Conservation (phyloP, 305 asterid genomes). For the Solanum aculeatissimum region DNA sequence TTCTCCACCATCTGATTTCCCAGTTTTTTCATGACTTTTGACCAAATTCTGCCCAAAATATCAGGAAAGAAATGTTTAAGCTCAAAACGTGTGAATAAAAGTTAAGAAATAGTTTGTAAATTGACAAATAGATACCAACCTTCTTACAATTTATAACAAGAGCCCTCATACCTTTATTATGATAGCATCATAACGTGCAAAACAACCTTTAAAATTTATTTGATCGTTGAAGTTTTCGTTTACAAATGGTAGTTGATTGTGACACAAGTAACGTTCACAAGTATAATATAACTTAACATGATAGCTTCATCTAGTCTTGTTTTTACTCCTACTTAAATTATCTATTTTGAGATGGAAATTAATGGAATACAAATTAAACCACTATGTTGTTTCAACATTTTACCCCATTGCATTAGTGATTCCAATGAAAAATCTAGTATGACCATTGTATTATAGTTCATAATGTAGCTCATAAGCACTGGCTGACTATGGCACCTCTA, state of each 20-base stretch:
- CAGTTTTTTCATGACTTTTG: slow-evolving; percentile 37
- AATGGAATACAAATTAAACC: not conserved
- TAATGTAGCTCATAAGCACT: not conserved
- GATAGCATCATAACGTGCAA: not conserved
- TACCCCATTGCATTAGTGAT: not conserved
- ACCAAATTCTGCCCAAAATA: slow-evolving; percentile 39
- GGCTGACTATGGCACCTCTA: not conserved
- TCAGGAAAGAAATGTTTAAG: not conserved
- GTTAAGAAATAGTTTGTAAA: not conserved
- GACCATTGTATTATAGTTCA: not conserved
- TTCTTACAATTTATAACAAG: not conserved
- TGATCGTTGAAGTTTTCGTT: not conserved
- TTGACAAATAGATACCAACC: not conserved
- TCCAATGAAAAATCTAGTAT: not conserved
- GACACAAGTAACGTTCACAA: not conserved
- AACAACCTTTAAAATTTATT: not conserved
- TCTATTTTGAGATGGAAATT: not conserved
- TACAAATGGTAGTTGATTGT: not conserved
- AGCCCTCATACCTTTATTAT: not conserved
- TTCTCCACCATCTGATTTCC: slow-evolving; percentile 36
- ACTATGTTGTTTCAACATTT: not conserved
- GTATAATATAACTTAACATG: not conserved
- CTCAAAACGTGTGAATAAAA: not conserved
- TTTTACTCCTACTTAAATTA: not conserved
- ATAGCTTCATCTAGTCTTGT: not conserved